These are phyloP conservation scores for Apium graveolens DNA, from an alignment of 129 eudicot species.

Conservation along the genomic window DNA sequence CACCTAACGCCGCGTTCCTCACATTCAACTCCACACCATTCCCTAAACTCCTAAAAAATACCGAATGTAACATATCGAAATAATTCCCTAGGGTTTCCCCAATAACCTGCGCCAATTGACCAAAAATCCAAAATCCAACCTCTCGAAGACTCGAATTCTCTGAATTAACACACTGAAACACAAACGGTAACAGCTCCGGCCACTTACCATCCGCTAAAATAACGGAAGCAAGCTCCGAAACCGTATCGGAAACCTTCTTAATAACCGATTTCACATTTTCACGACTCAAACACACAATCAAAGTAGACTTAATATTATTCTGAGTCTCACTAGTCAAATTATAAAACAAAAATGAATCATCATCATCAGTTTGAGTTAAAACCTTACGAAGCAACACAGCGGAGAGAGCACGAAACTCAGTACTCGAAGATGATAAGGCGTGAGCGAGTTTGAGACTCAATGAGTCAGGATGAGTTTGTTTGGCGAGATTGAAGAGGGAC, in stretches of 20 bases:
- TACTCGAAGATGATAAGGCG: slow-evolving; percentile 41
- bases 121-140: slow-evolving; percentile 67
- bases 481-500: slow-evolving; percentile 61
- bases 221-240: slow-evolving; percentile 72
- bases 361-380: slow-evolving; percentile 44
- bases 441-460: slow-evolving; percentile 65
- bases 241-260: slow-evolving; percentile 77
- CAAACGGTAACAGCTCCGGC: slow-evolving; percentile 84
- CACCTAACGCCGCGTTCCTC: slow-evolving; percentile 68
- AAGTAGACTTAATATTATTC: slow-evolving; percentile 35
- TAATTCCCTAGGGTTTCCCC: slow-evolving; percentile 59
- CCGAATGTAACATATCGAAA: slow-evolving; percentile 62
- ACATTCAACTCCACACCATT: slow-evolving; percentile 49
- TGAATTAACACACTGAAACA: slow-evolving; percentile 77
- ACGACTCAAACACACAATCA: slow-evolving; percentile 36
- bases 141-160: slow-evolving; percentile 45
- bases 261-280: slow-evolving; percentile 48
- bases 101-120: slow-evolving; percentile 70
- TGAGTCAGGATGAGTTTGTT: slow-evolving; percentile 65
- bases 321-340: slow-evolving; percentile 41
- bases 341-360: slow-evolving; percentile 51
- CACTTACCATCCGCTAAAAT: slow-evolving; percentile 63
- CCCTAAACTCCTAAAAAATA: slow-evolving; percentile 48
- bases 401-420: slow-evolving; percentile 66
- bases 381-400: slow-evolving; percentile 72